phyloP scores from a whole-genome alignment of 2,329 filamentous ascomycete genomes.

The Magnaporthales sp. region DNA sequence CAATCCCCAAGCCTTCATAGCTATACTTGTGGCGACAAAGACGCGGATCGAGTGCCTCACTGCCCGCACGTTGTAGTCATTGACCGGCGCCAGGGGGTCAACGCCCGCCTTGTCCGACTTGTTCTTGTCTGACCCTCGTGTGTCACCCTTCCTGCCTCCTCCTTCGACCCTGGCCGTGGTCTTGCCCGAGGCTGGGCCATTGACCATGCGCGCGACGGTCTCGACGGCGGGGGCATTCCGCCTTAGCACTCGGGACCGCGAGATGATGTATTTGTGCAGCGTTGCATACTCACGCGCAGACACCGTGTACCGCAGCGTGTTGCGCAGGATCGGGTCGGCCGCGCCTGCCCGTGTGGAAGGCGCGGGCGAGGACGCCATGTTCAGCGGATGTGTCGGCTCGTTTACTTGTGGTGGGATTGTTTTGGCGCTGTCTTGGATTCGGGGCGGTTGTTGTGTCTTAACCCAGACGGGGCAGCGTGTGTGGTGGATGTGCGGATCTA shows the following conservation, averaged over 20 bases:
- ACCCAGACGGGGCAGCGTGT: not conserved
- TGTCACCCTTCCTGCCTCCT: conserved; percentile 6
- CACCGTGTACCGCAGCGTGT: conserved; percentile 80
- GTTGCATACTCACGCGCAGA: conserved; percentile 77
- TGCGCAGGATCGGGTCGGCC: conserved; percentile 67
- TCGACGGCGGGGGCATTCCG: conserved; percentile 46
- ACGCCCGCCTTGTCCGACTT: conserved; percentile 1
- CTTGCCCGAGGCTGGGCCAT: conserved; percentile 21
- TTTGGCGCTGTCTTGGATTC: not conserved
- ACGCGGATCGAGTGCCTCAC: conserved; percentile 63
- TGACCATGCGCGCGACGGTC: conserved; percentile 46
- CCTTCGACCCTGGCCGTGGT: conserved; percentile 19
- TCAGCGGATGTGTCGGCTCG: not conserved
- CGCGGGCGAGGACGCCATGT: conserved; percentile 5
- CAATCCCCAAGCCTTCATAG: conserved; percentile 53
- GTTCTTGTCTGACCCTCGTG: conserved; percentile 4
- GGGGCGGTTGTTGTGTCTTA: not conserved
- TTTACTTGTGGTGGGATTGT: not conserved
- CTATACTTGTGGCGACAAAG: conserved; percentile 54
- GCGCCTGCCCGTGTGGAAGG: conserved; percentile 13
- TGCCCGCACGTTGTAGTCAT: conserved; percentile 63
- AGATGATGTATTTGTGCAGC: conserved; percentile 75
- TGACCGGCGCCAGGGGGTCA: conserved; percentile 26
- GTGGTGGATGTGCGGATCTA: not conserved
- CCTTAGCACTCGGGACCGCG: conserved; percentile 53